Conservation (phyloP, 2,329 filamentous ascomycete species). For the Ophiostoma sp. region DNA sequence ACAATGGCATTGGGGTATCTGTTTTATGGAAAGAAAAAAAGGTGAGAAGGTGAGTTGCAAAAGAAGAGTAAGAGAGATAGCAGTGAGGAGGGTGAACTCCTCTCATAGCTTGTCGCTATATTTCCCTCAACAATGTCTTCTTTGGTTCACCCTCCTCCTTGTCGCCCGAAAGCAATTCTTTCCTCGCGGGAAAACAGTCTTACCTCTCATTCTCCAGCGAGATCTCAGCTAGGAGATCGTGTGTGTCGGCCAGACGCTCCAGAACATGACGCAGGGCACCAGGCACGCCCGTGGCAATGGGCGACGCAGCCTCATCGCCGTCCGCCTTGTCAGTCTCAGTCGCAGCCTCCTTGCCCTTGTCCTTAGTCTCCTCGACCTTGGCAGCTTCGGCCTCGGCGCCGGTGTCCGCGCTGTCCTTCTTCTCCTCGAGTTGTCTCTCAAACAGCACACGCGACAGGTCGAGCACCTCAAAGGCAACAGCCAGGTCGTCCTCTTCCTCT, state of each 20-base stretch:
- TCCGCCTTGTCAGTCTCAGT: constrained; percentile 44
- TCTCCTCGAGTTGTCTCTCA: constrained; percentile 52
- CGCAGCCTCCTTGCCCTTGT: constrained; percentile 37
- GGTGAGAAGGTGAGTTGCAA: not conserved
- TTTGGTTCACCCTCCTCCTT: constrained; percentile 4
- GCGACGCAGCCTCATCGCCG: not conserved
- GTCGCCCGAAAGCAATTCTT: not conserved
- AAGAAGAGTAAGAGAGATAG: not conserved
- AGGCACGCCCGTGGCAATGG: constrained; percentile 41
- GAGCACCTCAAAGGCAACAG: constrained; percentile 79
- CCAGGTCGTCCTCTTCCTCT: constrained; percentile 71
- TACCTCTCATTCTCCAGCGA: constrained; percentile 91
- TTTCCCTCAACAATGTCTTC: not conserved
- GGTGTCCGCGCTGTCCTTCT: constrained; percentile 38
- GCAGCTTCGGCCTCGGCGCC: constrained; percentile 24
- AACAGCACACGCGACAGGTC: constrained; percentile 73
- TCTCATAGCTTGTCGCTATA: not conserved
- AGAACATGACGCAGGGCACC: constrained; percentile 62
- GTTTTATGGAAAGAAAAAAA: not conserved
- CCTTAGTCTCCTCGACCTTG: not conserved
- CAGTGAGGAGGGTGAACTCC: not conserved
- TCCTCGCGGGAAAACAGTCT: too few species aligned
- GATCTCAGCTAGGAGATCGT: constrained; percentile 92
- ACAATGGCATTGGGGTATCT: constrained; percentile 82
- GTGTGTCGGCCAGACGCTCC: constrained; percentile 86